phyloP scores from a whole-genome alignment of 2,329 filamentous ascomycete species.

The Aspergillus oerlinghausenensis region DNA sequence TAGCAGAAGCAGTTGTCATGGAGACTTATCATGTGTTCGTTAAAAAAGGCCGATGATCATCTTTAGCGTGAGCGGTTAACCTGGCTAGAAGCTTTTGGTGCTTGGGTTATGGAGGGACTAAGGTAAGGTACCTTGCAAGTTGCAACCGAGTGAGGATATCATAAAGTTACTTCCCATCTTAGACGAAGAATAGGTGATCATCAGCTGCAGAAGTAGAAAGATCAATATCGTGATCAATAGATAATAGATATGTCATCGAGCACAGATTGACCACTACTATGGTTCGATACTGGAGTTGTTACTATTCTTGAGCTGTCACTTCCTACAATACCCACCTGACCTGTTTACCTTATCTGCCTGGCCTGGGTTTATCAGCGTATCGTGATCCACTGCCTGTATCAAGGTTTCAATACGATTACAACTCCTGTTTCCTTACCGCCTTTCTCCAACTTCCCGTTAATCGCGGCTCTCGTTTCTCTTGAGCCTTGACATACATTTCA shows the following conservation, averaged over 20 bases:
- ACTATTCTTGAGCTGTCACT: neutral
- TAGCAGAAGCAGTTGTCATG: neutral
- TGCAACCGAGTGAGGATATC: neutral
- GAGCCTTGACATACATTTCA: neutral
- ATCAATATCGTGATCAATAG: neutral
- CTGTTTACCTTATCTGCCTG: neutral
- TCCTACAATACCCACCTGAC: neutral
- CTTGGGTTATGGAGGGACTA: neutral
- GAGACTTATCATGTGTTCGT: neutral
- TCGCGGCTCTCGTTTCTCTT: neutral
- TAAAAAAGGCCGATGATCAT: neutral
- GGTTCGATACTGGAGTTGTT: neutral
- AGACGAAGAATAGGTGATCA: neutral
- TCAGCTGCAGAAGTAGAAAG: neutral
- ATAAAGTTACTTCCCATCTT: neutral
- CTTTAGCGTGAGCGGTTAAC: neutral
- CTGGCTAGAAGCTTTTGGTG: neutral
- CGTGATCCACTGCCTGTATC: neutral
- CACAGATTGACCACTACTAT: neutral
- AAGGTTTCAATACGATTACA: neutral
- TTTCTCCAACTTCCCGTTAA: neutral
- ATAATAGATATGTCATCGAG: neutral
- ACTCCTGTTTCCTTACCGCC: neutral
- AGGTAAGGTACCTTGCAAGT: neutral
- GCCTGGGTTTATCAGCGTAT: neutral